phyloP scores from a whole-genome alignment of 2,329 filamentous ascomycete species.

The Botryotinia globosa region DNA sequence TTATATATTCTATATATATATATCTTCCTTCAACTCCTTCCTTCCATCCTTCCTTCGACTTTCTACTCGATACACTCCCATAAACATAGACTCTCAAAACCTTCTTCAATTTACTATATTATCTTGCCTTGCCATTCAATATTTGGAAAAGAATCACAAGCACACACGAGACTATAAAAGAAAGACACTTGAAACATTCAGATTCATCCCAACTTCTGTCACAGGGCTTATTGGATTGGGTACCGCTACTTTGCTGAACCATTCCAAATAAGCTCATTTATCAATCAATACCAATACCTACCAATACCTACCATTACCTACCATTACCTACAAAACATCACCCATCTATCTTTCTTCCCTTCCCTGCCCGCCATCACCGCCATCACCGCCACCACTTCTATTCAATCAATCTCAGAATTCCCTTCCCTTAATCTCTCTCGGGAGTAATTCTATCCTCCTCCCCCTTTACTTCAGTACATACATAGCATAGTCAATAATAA shows the following conservation, averaged over 20 bases:
- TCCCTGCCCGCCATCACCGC: slow-evolving; percentile 23
- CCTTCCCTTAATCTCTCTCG: slow-evolving; percentile 31
- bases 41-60: not conserved
- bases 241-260: not conserved
- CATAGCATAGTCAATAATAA: slow-evolving; percentile 52
- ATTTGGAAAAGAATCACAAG: not conserved
- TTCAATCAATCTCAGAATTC: slow-evolving; percentile 14
- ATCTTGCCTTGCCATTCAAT: not conserved
- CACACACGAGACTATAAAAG: not conserved
- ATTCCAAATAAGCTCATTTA: slow-evolving; percentile 22
- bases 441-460: slow-evolving; percentile 23
- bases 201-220: not conserved
- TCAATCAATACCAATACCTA: not conserved
- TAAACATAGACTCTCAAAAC: no score
- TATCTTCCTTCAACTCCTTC: not conserved
- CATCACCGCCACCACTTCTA: slow-evolving; percentile 1
- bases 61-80: not conserved
- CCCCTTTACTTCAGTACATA: slow-evolving; percentile 42
- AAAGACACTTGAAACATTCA: not conserved
- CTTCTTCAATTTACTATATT: not conserved
- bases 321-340: not conserved
- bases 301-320: no score
- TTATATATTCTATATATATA: not conserved
- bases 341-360: slow-evolving; percentile 2
- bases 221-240: slow-evolving; percentile 4